Conservation (phyloP, 768 basidiomycete species). For the Suillus lakei region DNA sequence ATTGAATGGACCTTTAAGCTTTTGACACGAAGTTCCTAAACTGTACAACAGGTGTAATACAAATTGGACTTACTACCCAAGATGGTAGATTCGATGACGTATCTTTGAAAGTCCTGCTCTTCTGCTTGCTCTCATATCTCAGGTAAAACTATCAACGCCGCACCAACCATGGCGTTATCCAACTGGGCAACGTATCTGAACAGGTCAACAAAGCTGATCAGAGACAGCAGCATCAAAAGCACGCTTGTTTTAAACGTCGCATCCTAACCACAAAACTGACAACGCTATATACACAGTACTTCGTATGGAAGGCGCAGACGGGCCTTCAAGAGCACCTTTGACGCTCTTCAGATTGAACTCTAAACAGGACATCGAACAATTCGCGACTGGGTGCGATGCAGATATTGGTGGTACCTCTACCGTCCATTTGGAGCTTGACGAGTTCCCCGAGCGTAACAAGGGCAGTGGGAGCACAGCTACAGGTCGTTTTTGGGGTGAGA, state of each 20-base stretch:
- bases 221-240: slow-evolving; percentile 48
- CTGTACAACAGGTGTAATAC: not conserved
- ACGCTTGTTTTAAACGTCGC: slow-evolving; percentile 28
- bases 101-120: not conserved
- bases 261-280: slow-evolving; percentile 16
- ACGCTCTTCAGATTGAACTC: slow-evolving; percentile 71
- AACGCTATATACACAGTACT: slow-evolving; percentile 49
- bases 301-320: slow-evolving; percentile 78
- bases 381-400: slow-evolving; percentile 81
- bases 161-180: slow-evolving; percentile 28
- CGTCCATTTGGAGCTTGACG: slow-evolving; percentile 74
- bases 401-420: slow-evolving; percentile 89
- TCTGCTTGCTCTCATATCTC: slow-evolving; percentile 1
- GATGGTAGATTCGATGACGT: not conserved
- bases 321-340: slow-evolving; percentile 61
- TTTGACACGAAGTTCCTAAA: too few species aligned
- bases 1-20: not conserved
- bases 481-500: slow-evolving; percentile 79
- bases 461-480: slow-evolving; percentile 55
- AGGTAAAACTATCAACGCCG: not conserved
- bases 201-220: slow-evolving; percentile 43
- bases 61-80: not conserved
- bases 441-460: slow-evolving; percentile 48
- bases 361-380: slow-evolving; percentile 58
- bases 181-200: slow-evolving; percentile 38